A percentile compares a stretch with the other conserved stretches of the same genome.
Evolutionary conservation across 2,329 filamentous ascomycete genomes (phyloP).

Genomic region (Penicillium italicum): DNA sequence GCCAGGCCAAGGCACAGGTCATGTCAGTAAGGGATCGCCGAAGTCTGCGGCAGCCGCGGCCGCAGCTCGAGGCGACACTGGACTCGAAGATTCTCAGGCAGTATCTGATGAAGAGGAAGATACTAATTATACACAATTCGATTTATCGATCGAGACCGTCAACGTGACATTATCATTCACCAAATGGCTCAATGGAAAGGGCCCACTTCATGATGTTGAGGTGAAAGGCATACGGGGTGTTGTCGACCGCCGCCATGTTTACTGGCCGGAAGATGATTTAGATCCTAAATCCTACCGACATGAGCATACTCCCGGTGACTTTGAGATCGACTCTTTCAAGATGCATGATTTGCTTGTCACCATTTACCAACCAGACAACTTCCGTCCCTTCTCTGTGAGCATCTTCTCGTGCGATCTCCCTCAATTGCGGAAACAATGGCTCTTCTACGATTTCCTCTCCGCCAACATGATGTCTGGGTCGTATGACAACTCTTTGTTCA

Average conservation of each 20-base stretch:
- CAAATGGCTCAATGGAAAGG: constrained; percentile 99
- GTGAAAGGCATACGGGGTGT: constrained; percentile 91
- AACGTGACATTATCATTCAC: constrained; percentile 95
- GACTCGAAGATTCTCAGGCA: constrained; percentile 38
- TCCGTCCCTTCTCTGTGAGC: constrained; percentile 92
- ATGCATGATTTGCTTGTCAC: constrained; percentile 91
- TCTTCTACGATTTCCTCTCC: constrained; percentile 95
- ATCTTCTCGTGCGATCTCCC: constrained; percentile 95
- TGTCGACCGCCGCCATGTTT: constrained; percentile 80
- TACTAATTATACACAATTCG: constrained; percentile 96
- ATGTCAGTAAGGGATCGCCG: constrained; percentile 89
- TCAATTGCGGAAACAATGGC: constrained; percentile 87
- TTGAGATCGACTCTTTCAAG: constrained; percentile 95
- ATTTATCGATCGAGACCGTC: constrained; percentile 88
- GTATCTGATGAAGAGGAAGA: constrained; percentile 63
- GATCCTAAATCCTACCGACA: constrained; percentile 87
- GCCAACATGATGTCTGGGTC: constrained; percentile 96
- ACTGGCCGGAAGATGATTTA: constrained; percentile 63
- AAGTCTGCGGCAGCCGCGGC: constrained; percentile 77
- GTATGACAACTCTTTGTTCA: constrained; percentile 93
- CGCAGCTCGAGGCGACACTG: constrained; percentile 51
- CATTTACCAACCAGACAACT: constrained; percentile 81
- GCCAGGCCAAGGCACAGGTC: constrained; percentile 74
- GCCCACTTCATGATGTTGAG: constrained; percentile 84
- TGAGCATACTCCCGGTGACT: constrained; percentile 84